phyloP scores from a whole-genome alignment of 2,329 filamentous ascomycete species.

The Fusarium euwallaceae region DNA sequence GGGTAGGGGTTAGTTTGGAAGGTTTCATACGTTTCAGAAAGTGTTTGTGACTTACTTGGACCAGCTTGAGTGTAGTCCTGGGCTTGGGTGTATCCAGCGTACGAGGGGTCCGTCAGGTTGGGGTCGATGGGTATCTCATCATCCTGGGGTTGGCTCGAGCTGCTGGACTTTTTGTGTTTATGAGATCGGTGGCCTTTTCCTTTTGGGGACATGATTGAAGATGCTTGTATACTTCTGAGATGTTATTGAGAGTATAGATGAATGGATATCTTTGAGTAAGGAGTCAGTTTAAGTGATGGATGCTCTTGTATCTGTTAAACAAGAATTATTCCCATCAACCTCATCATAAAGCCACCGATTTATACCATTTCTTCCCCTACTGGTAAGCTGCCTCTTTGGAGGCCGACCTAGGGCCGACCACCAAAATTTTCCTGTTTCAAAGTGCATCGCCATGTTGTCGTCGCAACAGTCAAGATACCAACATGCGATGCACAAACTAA shows the following conservation, averaged over 20 bases:
- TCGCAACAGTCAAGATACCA: neutral
- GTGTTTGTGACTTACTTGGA: constrained; percentile 35
- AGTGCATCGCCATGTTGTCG: neutral
- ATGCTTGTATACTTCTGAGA: neutral
- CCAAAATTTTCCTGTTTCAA: neutral
- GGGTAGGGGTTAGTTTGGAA: neutral
- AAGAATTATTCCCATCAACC: neutral
- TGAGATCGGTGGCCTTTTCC: constrained; percentile 28
- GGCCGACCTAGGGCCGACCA: constrained; percentile 22
- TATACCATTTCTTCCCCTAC: constrained; percentile 4
- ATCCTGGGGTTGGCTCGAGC: constrained; percentile 18
- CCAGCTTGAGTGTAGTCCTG: constrained; percentile 18
- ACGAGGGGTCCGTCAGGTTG: neutral
- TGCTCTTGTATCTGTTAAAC: neutral
- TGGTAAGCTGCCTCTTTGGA: neutral
- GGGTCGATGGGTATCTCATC: constrained; percentile 32
- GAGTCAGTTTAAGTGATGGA: neutral
- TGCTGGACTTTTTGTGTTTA: constrained; percentile 23
- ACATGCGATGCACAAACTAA: neutral
- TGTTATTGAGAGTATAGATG: neutral
- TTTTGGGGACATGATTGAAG: constrained; percentile 33
- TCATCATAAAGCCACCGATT: neutral
- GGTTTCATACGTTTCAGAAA: constrained; percentile 10
- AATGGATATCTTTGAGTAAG: neutral
- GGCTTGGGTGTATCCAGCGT: neutral